phyloP scores from a whole-genome alignment of 2,329 filamentous ascomycete genomes.

The Verticillium zaregamsianum region DNA sequence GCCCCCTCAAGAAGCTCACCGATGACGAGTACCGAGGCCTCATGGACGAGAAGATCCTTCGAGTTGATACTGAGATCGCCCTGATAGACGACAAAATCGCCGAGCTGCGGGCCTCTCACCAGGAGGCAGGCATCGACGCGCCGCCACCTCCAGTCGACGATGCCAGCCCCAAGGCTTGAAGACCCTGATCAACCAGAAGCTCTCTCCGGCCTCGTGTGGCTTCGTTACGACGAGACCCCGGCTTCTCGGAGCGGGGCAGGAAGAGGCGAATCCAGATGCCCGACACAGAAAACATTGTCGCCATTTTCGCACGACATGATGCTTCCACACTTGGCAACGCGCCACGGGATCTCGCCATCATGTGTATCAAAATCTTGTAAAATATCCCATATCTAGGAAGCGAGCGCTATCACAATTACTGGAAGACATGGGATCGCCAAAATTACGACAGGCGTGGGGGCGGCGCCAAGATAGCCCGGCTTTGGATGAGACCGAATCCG shows the following conservation, averaged over 20 bases:
- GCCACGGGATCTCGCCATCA: background rate
- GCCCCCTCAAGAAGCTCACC: slow-evolving; percentile 64
- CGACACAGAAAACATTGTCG: too few relatives aligned
- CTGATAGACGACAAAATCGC: slow-evolving; percentile 72
- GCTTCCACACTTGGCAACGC: background rate
- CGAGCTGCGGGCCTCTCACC: slow-evolving; percentile 18
- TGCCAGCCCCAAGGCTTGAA: background rate
- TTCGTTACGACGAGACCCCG: too few relatives aligned
- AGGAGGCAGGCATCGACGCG: background rate
- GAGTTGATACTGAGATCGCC: slow-evolving; percentile 72
- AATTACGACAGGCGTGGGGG: too few relatives aligned
- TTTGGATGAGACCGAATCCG: too few relatives aligned
- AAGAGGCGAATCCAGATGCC: too few relatives aligned
- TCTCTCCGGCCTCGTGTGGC: background rate
- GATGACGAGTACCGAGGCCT: slow-evolving; percentile 71
- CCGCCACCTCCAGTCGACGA: background rate
- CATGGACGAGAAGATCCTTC: slow-evolving; percentile 66
- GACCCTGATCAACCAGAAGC: background rate
- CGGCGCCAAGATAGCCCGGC: too few relatives aligned
- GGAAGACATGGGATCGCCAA: background rate
- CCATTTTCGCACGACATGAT: background rate
- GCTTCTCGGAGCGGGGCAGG: too few relatives aligned
- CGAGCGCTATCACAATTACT: background rate
- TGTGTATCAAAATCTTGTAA: background rate
- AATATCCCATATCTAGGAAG: background rate